phyloP scores from a whole-genome alignment of 2,329 filamentous ascomycete species.

The Ophiostoma novo-ulmi region DNA sequence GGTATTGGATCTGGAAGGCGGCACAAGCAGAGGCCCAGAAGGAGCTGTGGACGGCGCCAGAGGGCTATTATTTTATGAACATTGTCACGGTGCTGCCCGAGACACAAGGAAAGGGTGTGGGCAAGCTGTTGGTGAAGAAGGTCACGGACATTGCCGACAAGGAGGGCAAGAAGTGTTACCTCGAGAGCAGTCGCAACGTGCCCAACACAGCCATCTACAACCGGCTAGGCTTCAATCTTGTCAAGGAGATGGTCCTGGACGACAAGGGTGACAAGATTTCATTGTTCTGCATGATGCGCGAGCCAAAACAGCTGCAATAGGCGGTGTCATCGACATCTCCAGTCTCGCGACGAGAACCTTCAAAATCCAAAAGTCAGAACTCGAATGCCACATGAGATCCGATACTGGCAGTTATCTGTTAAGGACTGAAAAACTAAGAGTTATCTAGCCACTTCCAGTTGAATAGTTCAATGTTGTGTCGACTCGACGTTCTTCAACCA shows the following conservation, averaged over 20 bases:
- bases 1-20: slow-evolving; percentile 17
- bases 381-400: background rate
- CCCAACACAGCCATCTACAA: slow-evolving; percentile 15
- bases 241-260: slow-evolving; percentile 15
- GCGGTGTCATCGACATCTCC: background rate
- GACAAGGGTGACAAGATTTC: slow-evolving; percentile 10
- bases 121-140: slow-evolving; percentile 12
- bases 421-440: background rate
- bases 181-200: slow-evolving; percentile 5
- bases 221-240: slow-evolving; percentile 10
- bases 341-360: background rate
- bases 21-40: slow-evolving; percentile 6
- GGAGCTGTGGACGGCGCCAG: slow-evolving; percentile 12
- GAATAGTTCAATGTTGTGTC: too few relatives aligned
- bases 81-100: slow-evolving; percentile 16
- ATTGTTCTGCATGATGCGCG: slow-evolving; percentile 15
- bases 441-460: background rate
- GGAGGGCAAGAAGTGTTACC: slow-evolving; percentile 12
- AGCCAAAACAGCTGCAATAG: slow-evolving; percentile 3
- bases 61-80: slow-evolving; percentile 16
- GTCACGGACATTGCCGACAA: slow-evolving; percentile 14
- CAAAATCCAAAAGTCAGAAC: background rate
- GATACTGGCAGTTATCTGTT: too few relatives aligned
- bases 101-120: slow-evolving; percentile 10
- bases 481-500: background rate